A percentile compares a stretch with the other conserved stretches of the same genome.
Conservation (phyloP, 2,329 filamentous ascomycete genomes). For the Penicillium sp. region DNA sequence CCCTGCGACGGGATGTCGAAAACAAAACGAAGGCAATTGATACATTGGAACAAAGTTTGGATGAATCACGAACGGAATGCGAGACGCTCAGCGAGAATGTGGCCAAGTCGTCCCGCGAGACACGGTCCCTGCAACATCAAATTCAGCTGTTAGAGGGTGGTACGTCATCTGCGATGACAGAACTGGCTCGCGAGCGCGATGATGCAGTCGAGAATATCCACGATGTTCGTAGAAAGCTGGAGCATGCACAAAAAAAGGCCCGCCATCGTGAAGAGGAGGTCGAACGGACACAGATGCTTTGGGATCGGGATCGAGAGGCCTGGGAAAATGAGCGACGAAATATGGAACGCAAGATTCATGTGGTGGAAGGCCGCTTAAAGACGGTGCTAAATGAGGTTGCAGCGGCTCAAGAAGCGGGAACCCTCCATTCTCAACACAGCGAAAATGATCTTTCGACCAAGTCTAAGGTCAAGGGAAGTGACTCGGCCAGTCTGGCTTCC, state of each 20-base stretch:
- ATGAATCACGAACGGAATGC: constrained; percentile 70
- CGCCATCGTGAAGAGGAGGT: constrained; percentile 81
- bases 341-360: constrained; percentile 80
- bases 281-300: constrained; percentile 73
- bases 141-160: constrained; percentile 84
- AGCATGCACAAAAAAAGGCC: constrained; percentile 73
- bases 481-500: constrained; percentile 71
- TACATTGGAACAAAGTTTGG: constrained; percentile 72
- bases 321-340: constrained; percentile 84
- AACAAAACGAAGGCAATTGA: constrained; percentile 86
- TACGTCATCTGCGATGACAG: constrained; percentile 79
- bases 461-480: constrained; percentile 62
- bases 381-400: constrained; percentile 80
- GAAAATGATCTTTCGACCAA: constrained; percentile 63
- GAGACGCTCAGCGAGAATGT: constrained; percentile 67
- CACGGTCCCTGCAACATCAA: constrained; percentile 77
- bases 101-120: constrained; percentile 69
- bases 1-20: constrained; percentile 83
- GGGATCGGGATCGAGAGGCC: constrained; percentile 77
- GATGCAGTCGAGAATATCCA: constrained; percentile 70
- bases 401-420: constrained; percentile 36
- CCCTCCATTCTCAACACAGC: constrained; percentile 44
- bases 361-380: constrained; percentile 86
- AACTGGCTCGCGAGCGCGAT: constrained; percentile 82
- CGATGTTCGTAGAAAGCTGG: constrained; percentile 76